Evolutionary conservation across 1,139 yeast genomes (phyloP).

Genomic region (Saccharomyces hybrid): DNA sequence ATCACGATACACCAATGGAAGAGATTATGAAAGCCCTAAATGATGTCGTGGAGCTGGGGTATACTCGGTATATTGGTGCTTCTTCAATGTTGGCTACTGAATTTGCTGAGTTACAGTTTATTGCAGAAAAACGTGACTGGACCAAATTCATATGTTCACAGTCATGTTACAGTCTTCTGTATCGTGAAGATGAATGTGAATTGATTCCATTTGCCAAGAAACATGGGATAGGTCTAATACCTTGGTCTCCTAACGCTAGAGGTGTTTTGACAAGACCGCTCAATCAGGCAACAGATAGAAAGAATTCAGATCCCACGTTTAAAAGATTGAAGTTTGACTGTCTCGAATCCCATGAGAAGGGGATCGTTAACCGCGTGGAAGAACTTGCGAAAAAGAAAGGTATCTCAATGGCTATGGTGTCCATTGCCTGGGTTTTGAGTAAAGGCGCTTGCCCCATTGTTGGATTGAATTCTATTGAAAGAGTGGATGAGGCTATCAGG

Average conservation of each 20-base stretch:
- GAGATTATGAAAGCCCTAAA: constrained; percentile 43
- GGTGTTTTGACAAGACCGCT: constrained; percentile 42
- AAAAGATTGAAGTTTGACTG: constrained; percentile 10
- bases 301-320: constrained; percentile 13
- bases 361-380: constrained; percentile 44
- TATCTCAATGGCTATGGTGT: constrained; percentile 44
- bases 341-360: constrained; percentile 27
- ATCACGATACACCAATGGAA: constrained; percentile 34
- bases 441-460: constrained; percentile 49
- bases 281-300: constrained; percentile 10
- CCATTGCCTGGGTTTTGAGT: constrained; percentile 46
- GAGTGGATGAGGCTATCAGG: constrained; percentile 46
- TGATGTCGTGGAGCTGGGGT: constrained; percentile 38
- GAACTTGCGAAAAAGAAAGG: constrained; percentile 41
- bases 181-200: constrained; percentile 46
- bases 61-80: constrained; percentile 42
- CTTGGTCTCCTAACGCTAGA: constrained; percentile 45
- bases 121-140: constrained; percentile 41
- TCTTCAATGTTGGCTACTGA: constrained; percentile 41
- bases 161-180: constrained; percentile 41
- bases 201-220: constrained; percentile 37
- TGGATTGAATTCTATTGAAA: constrained; percentile 42
- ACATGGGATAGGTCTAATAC: constrained; percentile 39
- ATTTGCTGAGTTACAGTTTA: constrained; percentile 38
- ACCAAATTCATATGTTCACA: constrained; percentile 45